These are phyloP conservation scores for Coleophoma cylindrospora DNA, from an alignment of 2,329 filamentous ascomycete genomes.

Conservation along the genomic window DNA sequence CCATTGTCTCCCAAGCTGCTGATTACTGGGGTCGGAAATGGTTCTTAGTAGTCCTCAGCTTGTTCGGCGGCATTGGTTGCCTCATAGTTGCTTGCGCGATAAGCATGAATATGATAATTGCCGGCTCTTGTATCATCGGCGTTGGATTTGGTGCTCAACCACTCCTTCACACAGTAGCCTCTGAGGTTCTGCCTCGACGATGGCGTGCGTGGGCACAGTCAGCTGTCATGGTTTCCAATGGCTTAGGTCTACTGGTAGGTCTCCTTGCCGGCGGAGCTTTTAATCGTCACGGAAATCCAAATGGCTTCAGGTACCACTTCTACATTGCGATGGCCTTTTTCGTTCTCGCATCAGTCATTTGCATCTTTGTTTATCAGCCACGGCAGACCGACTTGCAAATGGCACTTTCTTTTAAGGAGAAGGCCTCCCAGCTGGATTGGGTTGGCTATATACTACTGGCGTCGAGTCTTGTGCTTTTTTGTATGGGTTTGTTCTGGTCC, in stretches of 20 bases:
- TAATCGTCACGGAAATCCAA: constrained; percentile 21
- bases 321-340: constrained; percentile 29
- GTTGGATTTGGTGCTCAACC: constrained; percentile 32
- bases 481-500: constrained; percentile 31
- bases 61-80: constrained; percentile 28
- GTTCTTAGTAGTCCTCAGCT: constrained; percentile 31
- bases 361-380: constrained; percentile 28
- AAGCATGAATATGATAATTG: constrained; percentile 30
- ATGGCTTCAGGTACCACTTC: constrained; percentile 32
- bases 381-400: constrained; percentile 22
- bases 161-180: constrained; percentile 31
- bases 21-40: constrained; percentile 35
- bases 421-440: constrained; percentile 33
- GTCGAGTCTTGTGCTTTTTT: constrained; percentile 31
- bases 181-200: constrained; percentile 33
- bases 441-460: constrained; percentile 30
- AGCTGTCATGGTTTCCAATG: constrained; percentile 24
- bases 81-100: constrained; percentile 30
- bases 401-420: constrained; percentile 22
- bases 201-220: constrained; percentile 32
- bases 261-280: constrained; percentile 30
- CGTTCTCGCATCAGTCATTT: constrained; percentile 21
- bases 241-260: constrained; percentile 25
- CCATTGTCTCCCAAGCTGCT: constrained; percentile 32
- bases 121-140: constrained; percentile 30